Evolutionary conservation across 495 filamentous ascomycete species (phyloP).

Genomic region (Pyronema domesticum): DNA sequence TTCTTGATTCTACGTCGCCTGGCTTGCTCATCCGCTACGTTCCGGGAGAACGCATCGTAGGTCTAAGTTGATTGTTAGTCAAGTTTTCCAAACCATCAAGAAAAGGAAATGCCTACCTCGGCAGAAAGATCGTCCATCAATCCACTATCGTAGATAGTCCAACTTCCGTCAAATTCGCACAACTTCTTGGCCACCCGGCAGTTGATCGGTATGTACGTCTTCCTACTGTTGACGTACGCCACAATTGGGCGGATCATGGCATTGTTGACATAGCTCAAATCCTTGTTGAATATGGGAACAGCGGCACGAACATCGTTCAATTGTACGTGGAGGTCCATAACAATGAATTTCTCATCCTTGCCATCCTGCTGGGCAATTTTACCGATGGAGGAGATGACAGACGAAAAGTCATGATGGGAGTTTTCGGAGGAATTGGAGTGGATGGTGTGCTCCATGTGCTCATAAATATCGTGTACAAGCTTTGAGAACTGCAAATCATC

Average conservation of each 20-base stretch:
- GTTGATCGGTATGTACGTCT: slow-evolving; percentile 83
- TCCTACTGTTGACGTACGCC: slow-evolving; percentile 91
- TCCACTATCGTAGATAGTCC: slow-evolving; percentile 86
- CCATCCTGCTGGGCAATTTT: background rate
- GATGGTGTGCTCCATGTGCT: slow-evolving; percentile 80
- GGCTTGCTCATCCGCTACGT: slow-evolving; percentile 71
- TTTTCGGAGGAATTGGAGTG: slow-evolving; percentile 32
- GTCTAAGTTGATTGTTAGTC: slow-evolving; percentile 31
- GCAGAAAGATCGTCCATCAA: slow-evolving; percentile 90
- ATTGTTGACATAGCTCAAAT: slow-evolving; percentile 89
- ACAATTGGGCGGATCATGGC: slow-evolving; percentile 90
- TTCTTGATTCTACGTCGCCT: slow-evolving; percentile 79
- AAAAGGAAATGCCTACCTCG: slow-evolving; percentile 38
- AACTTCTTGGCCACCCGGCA: slow-evolving; percentile 81
- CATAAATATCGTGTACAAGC: slow-evolving; percentile 85
- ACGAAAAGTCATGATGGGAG: slow-evolving; percentile 4
- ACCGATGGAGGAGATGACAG: slow-evolving; percentile 3
- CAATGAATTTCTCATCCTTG: slow-evolving; percentile 9
- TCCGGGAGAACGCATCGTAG: slow-evolving; percentile 77
- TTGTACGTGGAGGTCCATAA: slow-evolving; percentile 73
- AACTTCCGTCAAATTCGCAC: slow-evolving; percentile 83
- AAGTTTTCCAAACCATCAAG: background rate
- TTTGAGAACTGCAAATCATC: slow-evolving; percentile 73
- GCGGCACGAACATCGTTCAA: slow-evolving; percentile 82
- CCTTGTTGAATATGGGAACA: slow-evolving; percentile 72